Evolutionary conservation across 257 asterid genomes (phyloP).

Genomic region (Eucommia ulmoides): DNA sequence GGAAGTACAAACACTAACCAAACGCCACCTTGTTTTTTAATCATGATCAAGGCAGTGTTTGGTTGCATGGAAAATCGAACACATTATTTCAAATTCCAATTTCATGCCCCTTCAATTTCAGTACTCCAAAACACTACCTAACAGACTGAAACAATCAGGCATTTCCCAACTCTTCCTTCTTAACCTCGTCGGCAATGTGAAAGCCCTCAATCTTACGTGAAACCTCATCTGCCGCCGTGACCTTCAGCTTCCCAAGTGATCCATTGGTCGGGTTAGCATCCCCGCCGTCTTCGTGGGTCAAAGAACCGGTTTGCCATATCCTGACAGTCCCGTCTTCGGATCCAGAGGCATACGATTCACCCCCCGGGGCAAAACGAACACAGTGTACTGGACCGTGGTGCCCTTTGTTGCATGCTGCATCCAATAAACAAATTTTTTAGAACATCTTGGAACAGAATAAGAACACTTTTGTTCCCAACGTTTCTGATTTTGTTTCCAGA

Average conservation of each 20-base stretch:
- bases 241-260: slow-evolving; percentile 15
- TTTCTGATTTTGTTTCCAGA: too few species aligned
- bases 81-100: too few species aligned
- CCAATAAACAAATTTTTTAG: too few species aligned
- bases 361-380: slow-evolving; percentile 21
- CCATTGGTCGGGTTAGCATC: slow-evolving; percentile 7
- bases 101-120: too few species aligned
- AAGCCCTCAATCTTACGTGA: slow-evolving; percentile 23
- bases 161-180: slow-evolving; percentile 16
- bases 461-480: too few species aligned
- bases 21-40: too few species aligned
- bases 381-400: slow-evolving; percentile 36
- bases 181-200: slow-evolving; percentile 15
- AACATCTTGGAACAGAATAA: too few species aligned
- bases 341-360: slow-evolving; percentile 32
- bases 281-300: slow-evolving; percentile 17
- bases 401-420: slow-evolving; percentile 33
- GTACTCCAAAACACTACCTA: too few species aligned
- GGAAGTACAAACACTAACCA: too few species aligned
- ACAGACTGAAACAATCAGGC: too few species aligned
- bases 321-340: slow-evolving; percentile 33
- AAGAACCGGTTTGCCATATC: slow-evolving; percentile 27
- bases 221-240: slow-evolving; percentile 18
- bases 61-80: too few species aligned
- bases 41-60: too few species aligned